These are phyloP conservation scores for Nicotiana otophora DNA, from an alignment of 257 asterid species.

Conservation along the genomic window DNA sequence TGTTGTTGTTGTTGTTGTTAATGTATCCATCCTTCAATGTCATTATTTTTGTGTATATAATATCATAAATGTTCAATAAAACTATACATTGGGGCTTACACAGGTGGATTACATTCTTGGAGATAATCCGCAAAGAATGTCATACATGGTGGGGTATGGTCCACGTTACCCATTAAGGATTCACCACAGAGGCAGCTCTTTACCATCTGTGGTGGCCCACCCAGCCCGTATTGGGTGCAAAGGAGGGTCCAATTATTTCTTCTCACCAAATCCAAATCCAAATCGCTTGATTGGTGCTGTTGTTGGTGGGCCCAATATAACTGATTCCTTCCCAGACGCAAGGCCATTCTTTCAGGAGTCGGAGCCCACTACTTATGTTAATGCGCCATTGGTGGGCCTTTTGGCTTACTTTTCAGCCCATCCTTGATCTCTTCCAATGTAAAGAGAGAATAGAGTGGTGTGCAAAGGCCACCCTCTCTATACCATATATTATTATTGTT, in stretches of 20 bases:
- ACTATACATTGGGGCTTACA: constrained; percentile 7
- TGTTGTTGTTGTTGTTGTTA: too few relatives aligned
- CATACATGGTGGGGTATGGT: constrained; percentile 90
- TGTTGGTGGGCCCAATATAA: constrained; percentile 70
- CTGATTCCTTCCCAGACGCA: constrained; percentile 62
- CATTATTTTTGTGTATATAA: too few relatives aligned
- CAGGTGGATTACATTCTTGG: constrained; percentile 90
- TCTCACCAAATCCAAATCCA: constrained; percentile 69
- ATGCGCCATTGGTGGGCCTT: constrained; percentile 75
- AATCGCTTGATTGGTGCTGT: constrained; percentile 64
- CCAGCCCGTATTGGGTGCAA: constrained; percentile 58
- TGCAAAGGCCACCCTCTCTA: constrained; percentile 69
- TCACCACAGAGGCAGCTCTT: constrained; percentile 72
- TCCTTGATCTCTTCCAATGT: constrained; percentile 21
- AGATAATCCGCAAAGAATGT: constrained; percentile 73
- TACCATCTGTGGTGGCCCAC: constrained; percentile 56
- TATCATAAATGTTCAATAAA: too few relatives aligned
- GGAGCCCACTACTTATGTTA: constrained; percentile 80
- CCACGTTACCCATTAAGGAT: constrained; percentile 60
- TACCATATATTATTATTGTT: neutral
- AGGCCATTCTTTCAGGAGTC: constrained; percentile 76
- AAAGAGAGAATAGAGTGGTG: constrained; percentile 48
- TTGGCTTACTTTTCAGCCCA: constrained; percentile 73
- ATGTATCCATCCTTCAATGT: too few relatives aligned
- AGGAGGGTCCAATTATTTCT: constrained; percentile 49